Base-by-base conservation (phyloP, 257 asterid genomes). In the Datura wrightii region DNA sequence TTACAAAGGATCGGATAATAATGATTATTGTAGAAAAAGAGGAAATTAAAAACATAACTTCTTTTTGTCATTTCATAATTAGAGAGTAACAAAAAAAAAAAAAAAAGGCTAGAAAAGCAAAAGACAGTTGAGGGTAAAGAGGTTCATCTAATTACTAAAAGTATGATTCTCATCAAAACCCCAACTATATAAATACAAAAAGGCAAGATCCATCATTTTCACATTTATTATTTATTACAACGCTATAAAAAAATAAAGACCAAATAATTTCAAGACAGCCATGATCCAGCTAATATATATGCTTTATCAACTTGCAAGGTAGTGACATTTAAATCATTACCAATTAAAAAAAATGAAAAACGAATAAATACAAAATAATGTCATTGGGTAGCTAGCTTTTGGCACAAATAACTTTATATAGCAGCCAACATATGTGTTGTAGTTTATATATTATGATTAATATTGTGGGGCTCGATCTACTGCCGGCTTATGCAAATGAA, bases 281-380 rank as follows among this genome's bases (percentile, higher is more conserved):
- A 62, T 19, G 60, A 81, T 81, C 53, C 84, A 81, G 84, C 84
- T 81, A 81, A 78, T 78, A 78, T 74, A 72, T 52, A 78, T 78
- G 63, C 82, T 31, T 74, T 74, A 11, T 41, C 81, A 48, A 48
- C 82, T 52, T 78, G 82, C 82, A 31, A 31, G 36, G 62, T 31
- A 24, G 82, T 76, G 63, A 8, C 34, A 78, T 52, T 78, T 34
- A 52, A 48, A 78, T 78, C 63, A 19, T 48, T 52, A 52, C 46
- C 82, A 76, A 31, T 60, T 31, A 16, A 76, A 78, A 6, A 31
- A 14, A 74, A 48, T 24, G 5, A 74, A 78, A 24, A 78, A 50
- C 9, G 41, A 50, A 50, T 15, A 52, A 76, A 31, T 50, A 50
- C 31, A 34, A 50, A 52, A 50, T 13, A 50, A 52, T 31, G 10